These are phyloP conservation scores for Aureobasidium melanogenum DNA, from an alignment of 2,329 filamentous ascomycete species.

Conservation along the genomic window DNA sequence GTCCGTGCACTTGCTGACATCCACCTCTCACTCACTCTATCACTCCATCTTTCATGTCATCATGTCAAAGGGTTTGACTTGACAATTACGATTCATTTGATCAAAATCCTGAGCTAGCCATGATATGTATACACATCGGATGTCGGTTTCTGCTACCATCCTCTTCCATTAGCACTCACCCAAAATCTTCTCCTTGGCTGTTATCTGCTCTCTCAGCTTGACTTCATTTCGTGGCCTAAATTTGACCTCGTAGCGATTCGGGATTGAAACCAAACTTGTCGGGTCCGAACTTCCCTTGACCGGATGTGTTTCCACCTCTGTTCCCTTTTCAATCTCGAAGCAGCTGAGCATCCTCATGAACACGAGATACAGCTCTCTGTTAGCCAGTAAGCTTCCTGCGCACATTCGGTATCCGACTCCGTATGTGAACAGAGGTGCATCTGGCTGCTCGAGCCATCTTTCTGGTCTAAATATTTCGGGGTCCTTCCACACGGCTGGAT, in stretches of 20 bases:
- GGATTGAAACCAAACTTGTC: constrained; percentile 54
- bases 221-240: constrained; percentile 48
- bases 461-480: constrained; percentile 52
- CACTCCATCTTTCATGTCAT: too few species aligned
- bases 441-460: constrained; percentile 54
- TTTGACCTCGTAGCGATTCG: constrained; percentile 47
- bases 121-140: background rate
- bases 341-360: constrained; percentile 55
- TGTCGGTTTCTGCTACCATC: background rate
- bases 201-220: constrained; percentile 36
- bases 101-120: background rate
- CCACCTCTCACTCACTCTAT: too few species aligned
- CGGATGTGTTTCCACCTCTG: constrained; percentile 50
- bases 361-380: constrained; percentile 56
- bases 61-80: too few species aligned
- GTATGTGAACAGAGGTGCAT: constrained; percentile 57
- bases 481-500: constrained; percentile 49
- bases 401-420: constrained; percentile 62
- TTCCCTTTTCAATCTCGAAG: constrained; percentile 49
- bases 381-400: constrained; percentile 53
- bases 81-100: background rate
- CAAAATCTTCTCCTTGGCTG: constrained; percentile 18
- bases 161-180: background rate
- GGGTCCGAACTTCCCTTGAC: constrained; percentile 52
- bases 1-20: background rate